A percentile compares a stretch with the other conserved stretches of the same genome.
These are phyloP conservation scores for Cymbopogon citratus DNA, from an alignment of 176 grass and related monocot genomes.

Conservation along the genomic window DNA sequence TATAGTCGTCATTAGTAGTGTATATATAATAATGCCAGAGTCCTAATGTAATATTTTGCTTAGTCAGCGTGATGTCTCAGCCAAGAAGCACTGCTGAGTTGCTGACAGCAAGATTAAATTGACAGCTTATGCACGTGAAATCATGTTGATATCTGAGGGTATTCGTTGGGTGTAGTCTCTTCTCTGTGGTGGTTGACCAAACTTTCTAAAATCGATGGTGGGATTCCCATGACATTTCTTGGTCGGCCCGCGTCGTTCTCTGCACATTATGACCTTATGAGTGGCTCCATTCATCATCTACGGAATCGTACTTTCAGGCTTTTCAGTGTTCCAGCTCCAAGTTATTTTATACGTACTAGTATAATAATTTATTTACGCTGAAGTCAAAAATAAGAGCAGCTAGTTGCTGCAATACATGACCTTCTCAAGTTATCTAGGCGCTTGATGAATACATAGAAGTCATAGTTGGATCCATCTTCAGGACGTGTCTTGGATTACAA, in stretches of 20 bases:
- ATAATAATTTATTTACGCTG: too few species aligned
- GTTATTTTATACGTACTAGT: background rate
- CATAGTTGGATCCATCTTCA: background rate
- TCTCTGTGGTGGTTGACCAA: background rate
- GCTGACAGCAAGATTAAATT: background rate
- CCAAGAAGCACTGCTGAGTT: background rate
- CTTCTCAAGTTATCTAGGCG: background rate
- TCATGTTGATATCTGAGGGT: background rate
- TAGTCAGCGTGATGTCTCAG: background rate
- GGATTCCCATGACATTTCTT: slow-evolving; percentile 7
- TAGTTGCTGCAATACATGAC: background rate
- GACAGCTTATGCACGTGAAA: background rate
- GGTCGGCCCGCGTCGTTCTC: background rate
- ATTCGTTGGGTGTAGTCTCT: background rate
- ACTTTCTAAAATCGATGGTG: background rate
- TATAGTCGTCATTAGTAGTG: background rate
- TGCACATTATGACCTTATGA: background rate
- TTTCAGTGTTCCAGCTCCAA: background rate
- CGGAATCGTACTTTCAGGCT: background rate
- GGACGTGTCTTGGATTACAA: background rate
- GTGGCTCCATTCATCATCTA: background rate
- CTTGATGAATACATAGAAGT: background rate
- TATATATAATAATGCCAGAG: background rate
- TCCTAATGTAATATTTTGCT: background rate
- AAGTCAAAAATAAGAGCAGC: background rate